Base-by-base conservation (phyloP, 2,329 filamentous ascomycete genomes). In the Colletotrichum trifolii region DNA sequence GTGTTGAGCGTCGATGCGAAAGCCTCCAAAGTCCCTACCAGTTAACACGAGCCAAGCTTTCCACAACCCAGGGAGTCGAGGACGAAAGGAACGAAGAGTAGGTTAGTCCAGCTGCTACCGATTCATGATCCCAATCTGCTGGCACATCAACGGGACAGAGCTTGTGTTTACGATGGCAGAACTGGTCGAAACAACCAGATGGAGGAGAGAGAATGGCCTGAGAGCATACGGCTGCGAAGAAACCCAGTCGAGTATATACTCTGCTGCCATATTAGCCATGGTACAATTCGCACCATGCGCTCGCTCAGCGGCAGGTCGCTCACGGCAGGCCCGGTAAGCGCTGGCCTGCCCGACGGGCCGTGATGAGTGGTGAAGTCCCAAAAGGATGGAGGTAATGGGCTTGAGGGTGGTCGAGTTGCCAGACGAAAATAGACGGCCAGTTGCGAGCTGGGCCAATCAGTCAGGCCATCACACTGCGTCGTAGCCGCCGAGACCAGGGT, bases 391-490 rank as follows among this genome's bases (percentile, higher is more conserved):
- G 53, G 63, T 54, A 57, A 58, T 45, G 48, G 43, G 53, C 39
- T n/a, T 12, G 15, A 62, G 34, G 43, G 48, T 53, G 49, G 55
- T 58, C 62, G 43, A 64, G 40, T 42, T 49, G 57, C 40, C 33
- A 42, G 47, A 63, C 63, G 36, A 52, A 68, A 63, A 65, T 69
- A 62, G 69, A 65, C 38, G 50, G 60, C 47, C 38, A 52, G 53
- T 46, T 66, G 53, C 57, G 57, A 52, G 67, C 15, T 45, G 55
- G 68, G 39, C 74, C 74, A 76, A 76, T 76, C 61, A 71, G 53
- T 36, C 63, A 43, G 38, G 54, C 60, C 64, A 73, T 76, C 74
- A 76, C 74, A 71, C 71, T 76, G 74, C 74, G 74, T 65, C 47
- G 15, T 69, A 69, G 67, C 65, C 67, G 67, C 67, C 67, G 65